A percentile compares a stretch with the other conserved stretches of the same genome.
Evolutionary conservation across 441 rosid genomes (phyloP).

Genomic region (Adansonia rubrostipa): DNA sequence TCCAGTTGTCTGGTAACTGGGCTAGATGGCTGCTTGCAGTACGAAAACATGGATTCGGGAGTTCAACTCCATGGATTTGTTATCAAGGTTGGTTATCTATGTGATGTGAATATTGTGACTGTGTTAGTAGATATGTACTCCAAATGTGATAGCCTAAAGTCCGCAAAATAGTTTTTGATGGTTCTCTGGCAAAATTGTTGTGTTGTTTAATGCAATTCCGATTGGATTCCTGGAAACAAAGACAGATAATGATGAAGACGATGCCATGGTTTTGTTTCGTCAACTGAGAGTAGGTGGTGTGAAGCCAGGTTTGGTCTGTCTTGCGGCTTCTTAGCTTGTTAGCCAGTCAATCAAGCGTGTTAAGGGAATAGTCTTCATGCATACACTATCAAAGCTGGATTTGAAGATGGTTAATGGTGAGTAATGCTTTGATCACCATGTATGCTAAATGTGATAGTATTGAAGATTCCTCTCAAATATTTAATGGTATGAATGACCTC

Average conservation of each 20-base stretch:
- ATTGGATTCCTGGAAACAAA: conserved; percentile 31
- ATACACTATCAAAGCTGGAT: conserved; percentile 32
- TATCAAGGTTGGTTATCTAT: conserved; percentile 32
- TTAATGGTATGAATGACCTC: conserved; percentile 22
- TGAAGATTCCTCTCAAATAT: conserved; percentile 23
- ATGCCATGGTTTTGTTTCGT: conserved; percentile 34
- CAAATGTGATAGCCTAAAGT: conserved; percentile 34
- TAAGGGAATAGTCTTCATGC: conserved; percentile 40
- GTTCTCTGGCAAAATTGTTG: conserved; percentile 27
- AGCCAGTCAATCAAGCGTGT: conserved; percentile 32
- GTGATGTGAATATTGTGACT: conserved; percentile 29
- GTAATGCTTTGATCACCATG: conserved; percentile 34
- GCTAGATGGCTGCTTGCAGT: conserved; percentile 35
- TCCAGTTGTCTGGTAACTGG: conserved; percentile 30
- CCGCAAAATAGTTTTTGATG: conserved; percentile 36
- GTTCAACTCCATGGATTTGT: conserved; percentile 37
- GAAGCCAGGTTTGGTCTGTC: conserved; percentile 36
- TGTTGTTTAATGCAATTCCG: conserved; percentile 41
- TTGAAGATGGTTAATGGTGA: conserved; percentile 22
- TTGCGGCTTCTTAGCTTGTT: conserved; percentile 38
- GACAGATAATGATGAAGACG: conserved; percentile 24
- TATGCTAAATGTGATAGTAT: conserved; percentile 37
- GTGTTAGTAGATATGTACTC: conserved; percentile 43
- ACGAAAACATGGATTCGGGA: conserved; percentile 31
- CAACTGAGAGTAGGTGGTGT: conserved; percentile 33